Conservation (phyloP, 169 alveolate species). For the Plasmodium relictum region DNA sequence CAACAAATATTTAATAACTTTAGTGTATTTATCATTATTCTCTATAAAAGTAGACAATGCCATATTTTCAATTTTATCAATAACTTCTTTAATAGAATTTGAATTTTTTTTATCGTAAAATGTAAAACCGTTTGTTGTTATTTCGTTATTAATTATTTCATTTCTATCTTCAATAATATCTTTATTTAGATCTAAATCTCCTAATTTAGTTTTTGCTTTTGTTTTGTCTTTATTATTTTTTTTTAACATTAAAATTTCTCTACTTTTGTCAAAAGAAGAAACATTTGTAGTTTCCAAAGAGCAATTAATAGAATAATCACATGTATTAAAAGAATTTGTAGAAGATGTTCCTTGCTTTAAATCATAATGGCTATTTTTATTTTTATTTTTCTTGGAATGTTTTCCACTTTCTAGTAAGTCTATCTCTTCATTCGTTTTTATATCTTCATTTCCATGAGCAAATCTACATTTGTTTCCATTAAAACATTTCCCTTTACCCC, state of each 20-base stretch:
- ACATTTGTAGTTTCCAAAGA: conserved; percentile 62
- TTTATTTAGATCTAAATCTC: not conserved
- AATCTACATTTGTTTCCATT: conserved; percentile 83
- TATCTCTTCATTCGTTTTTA: conserved; percentile 50
- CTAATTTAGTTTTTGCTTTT: conserved; percentile 5
- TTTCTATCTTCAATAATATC: conserved; percentile 5
- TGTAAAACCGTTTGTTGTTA: not conserved
- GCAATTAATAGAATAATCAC: conserved; percentile 39
- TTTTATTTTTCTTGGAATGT: conserved; percentile 42
- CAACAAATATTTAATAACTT: conserved; percentile 59
- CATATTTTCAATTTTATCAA: conserved; percentile 55
- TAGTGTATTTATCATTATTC: conserved; percentile 58
- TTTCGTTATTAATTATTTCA: conserved; percentile 4
- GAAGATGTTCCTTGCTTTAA: conserved; percentile 66
- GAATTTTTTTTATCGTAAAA: conserved; percentile 23
- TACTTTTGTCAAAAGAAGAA: conserved; percentile 55
- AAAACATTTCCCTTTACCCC: conserved; percentile 84
- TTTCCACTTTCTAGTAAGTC: conserved; percentile 10
- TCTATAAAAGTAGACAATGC: conserved; percentile 72
- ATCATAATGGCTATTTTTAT: conserved; percentile 26
- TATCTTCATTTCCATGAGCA: conserved; percentile 84
- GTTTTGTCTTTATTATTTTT: conserved; percentile 12
- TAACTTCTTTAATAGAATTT: conserved; percentile 37
- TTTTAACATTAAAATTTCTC: conserved; percentile 9
- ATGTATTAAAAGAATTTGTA: conserved; percentile 59